These are phyloP conservation scores for Colletotrichum acutatum DNA, from an alignment of 2,329 filamentous ascomycete species.

Conservation along the genomic window DNA sequence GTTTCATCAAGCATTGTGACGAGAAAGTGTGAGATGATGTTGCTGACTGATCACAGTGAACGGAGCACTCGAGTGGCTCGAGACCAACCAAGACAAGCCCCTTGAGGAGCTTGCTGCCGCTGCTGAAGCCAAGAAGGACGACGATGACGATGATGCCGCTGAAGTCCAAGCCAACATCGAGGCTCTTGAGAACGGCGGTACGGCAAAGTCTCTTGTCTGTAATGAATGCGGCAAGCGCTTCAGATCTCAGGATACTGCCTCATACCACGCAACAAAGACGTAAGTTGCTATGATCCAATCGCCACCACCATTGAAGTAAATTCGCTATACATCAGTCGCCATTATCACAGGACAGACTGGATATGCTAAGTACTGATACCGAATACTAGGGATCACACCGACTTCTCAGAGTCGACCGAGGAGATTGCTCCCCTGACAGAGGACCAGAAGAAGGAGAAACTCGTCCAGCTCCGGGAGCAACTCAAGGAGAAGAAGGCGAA, in stretches of 20 bases:
- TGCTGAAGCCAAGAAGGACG: constrained; percentile 46
- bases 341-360: not conserved
- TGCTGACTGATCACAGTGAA: constrained; percentile 68
- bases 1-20: not conserved
- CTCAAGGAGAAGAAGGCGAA: constrained; percentile 78
- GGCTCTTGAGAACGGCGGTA: constrained; percentile 75
- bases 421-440: constrained; percentile 91
- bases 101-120: constrained; percentile 80
- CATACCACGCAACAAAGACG: constrained; percentile 92
- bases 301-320: not conserved
- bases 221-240: constrained; percentile 96
- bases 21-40: not conserved
- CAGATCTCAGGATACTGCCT: constrained; percentile 81
- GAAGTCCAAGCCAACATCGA: constrained; percentile 67
- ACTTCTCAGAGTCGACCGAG: constrained; percentile 94
- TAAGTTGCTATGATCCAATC: constrained; percentile 48
- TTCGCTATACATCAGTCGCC: not conserved
- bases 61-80: constrained; percentile 93
- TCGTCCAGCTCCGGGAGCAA: constrained; percentile 79
- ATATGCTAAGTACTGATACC: not conserved
- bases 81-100: constrained; percentile 88
- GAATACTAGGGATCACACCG: constrained; percentile 75
- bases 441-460: constrained; percentile 85
- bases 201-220: constrained; percentile 86
- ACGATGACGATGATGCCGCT: constrained; percentile 57